phyloP scores from a whole-genome alignment of 352 stramenopile genomes.

The Globisporangium parvum region DNA sequence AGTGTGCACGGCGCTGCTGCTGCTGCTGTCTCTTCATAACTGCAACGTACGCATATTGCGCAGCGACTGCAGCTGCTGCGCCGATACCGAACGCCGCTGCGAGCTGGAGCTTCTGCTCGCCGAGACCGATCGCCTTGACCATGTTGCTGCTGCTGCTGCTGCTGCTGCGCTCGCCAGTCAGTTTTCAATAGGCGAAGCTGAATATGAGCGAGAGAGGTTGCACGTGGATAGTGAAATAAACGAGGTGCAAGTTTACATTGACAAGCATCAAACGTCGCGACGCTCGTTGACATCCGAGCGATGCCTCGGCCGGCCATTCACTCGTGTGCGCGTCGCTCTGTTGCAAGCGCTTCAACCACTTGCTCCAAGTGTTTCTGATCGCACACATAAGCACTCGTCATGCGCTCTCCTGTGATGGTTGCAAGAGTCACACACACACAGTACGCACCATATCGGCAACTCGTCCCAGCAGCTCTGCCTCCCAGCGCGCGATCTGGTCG shows the following conservation, averaged over 20 bases:
- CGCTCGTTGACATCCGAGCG: background rate
- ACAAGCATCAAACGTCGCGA: background rate
- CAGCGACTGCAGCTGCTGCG: slow-evolving; percentile 32
- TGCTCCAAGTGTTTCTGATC: background rate
- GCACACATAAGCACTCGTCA: background rate
- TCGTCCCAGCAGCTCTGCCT: slow-evolving; percentile 27
- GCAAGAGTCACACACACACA: background rate
- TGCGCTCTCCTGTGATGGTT: background rate
- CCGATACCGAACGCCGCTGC: slow-evolving; percentile 54
- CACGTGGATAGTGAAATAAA: background rate
- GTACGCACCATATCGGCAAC: slow-evolving; percentile 30
- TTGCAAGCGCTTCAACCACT: background rate
- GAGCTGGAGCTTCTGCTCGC: slow-evolving; percentile 23
- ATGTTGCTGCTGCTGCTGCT: slow-evolving; percentile 30
- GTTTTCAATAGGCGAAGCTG: background rate
- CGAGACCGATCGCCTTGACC: slow-evolving; percentile 35
- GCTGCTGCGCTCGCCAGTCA: slow-evolving; percentile 2
- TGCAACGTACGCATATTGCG: slow-evolving; percentile 36
- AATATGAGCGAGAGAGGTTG: background rate
- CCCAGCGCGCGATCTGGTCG: slow-evolving; percentile 20
- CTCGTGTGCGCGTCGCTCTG: background rate
- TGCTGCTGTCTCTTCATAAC: slow-evolving; percentile 18
- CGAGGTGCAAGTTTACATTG: background rate
- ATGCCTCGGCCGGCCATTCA: background rate
- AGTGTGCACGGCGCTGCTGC: background rate